phyloP scores from a whole-genome alignment of 768 basidiomycete genomes.

The Cystofilobasidium bisporidii region DNA sequence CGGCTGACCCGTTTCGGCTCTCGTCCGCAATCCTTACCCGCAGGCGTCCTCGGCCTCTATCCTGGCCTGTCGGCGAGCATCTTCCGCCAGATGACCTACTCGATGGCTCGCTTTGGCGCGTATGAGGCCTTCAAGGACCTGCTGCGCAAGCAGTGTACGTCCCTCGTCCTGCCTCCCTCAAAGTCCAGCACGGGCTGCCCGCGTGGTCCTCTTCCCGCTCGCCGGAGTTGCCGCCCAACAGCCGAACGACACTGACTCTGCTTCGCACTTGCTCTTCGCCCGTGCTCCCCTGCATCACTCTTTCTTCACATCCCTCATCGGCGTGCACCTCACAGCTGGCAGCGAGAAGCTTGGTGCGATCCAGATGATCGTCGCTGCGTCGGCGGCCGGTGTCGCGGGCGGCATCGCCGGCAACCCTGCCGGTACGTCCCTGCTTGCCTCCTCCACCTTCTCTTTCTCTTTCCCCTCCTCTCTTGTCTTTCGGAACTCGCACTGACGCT shows the following conservation, averaged over 20 bases:
- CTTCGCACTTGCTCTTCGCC: not conserved
- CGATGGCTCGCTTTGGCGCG: slow-evolving; percentile 24
- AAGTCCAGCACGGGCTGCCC: not conserved
- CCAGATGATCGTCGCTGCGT: slow-evolving; percentile 23
- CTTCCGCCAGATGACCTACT: slow-evolving; percentile 26
- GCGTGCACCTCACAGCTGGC: slow-evolving; percentile 4
- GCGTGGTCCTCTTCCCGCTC: too few species aligned
- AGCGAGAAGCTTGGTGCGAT: slow-evolving; percentile 5
- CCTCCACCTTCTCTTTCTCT: not conserved
- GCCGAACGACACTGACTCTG: too few species aligned
- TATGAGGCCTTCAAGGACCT: slow-evolving; percentile 28
- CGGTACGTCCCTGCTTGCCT: slow-evolving; percentile 15
- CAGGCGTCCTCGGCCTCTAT: slow-evolving; percentile 24
- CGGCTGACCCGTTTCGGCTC: too few species aligned
- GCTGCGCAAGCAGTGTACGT: slow-evolving; percentile 4
- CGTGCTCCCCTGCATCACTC: not conserved
- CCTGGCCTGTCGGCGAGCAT: slow-evolving; percentile 25
- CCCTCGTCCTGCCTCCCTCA: not conserved
- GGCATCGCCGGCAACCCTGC: slow-evolving; percentile 28
- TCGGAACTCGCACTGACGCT: too few species aligned
- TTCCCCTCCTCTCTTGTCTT: not conserved
- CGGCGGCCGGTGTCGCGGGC: slow-evolving; percentile 24
- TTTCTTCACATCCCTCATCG: not conserved
- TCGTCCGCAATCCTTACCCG: too few species aligned
- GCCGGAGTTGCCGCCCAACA: too few species aligned